Evolutionary conservation across 2,329 filamentous ascomycete species (phyloP).

Genomic region (Akanthomyces dipterigenus): DNA sequence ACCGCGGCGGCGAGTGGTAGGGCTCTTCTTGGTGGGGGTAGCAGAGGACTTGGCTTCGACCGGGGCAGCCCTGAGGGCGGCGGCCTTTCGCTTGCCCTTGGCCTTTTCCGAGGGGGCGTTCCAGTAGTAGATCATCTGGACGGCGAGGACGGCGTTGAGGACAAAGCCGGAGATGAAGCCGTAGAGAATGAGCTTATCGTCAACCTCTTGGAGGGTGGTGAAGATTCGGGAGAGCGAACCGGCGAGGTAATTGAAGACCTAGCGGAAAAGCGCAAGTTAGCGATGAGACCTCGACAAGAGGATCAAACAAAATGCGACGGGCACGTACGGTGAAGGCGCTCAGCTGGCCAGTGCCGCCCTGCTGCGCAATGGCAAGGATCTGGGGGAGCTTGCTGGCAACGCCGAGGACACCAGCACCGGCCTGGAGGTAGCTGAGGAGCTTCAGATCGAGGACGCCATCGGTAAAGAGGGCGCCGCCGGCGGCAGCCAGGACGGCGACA

Average conservation of each 20-base stretch:
- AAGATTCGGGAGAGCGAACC: slow-evolving; percentile 94
- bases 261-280: slow-evolving; percentile 4
- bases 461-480: slow-evolving; percentile 63
- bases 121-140: slow-evolving; percentile 97
- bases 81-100: slow-evolving; percentile 35
- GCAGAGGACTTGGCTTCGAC: slow-evolving; percentile 21
- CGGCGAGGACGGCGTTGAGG: slow-evolving; percentile 80
- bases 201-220: slow-evolving; percentile 94
- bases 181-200: slow-evolving; percentile 93
- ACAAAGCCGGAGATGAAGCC: slow-evolving; percentile 85
- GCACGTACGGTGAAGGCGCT: slow-evolving; percentile 85
- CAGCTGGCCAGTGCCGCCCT: slow-evolving; percentile 89
- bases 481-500: slow-evolving; percentile 66
- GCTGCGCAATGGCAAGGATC: slow-evolving; percentile 75
- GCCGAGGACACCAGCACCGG: slow-evolving; percentile 72
- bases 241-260: slow-evolving; percentile 97
- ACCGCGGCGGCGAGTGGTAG: slow-evolving; percentile 38
- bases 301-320: not conserved
- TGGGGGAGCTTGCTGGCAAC: slow-evolving; percentile 92
- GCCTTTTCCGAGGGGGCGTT: slow-evolving; percentile 54
- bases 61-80: slow-evolving; percentile 19
- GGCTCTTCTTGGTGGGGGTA: slow-evolving; percentile 34
- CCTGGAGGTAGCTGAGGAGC: slow-evolving; percentile 69
- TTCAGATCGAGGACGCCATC: slow-evolving; percentile 58
- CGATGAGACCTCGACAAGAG: not conserved